Evolutionary conservation across 2,329 filamentous ascomycete genomes (phyloP), one percentile per base, ranked within the genome.

Genomic region (Parafenestella ontariensis): DNA sequence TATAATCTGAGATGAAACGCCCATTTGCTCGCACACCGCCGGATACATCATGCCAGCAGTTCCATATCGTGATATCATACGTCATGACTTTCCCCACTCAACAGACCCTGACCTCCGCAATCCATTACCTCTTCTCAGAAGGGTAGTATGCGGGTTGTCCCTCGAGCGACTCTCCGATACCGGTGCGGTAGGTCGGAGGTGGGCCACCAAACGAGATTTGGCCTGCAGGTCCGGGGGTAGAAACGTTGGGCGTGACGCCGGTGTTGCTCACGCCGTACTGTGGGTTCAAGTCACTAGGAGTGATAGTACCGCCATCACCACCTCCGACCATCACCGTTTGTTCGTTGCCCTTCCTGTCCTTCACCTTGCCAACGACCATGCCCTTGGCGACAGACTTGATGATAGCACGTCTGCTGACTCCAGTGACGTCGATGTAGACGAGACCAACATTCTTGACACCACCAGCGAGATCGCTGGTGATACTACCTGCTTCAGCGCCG

Each of bases 361-460:
- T 87, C 44, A 94, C 90, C 61, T 87, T 87, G 31, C 91, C 91
- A 5, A 96, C 87, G 0, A 96, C 88, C 95, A 99, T 98, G 36
- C 95, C 75, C 80, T 96, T 97, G 18, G 93, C 95, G 1, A 98
- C 95, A 37, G 89, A 91, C 81, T 97, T 99, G 72, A 99, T 85
- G 39, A 99, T 87, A 0, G 95, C 95, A 57, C 88, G 87, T 37
- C 95, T 84, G 50, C 91, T 96, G 1, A 99, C 95, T 31, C 95
- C 95, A 0, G 93, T 89, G 1, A 96, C 94, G 67, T 99, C 95
- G 56, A 99, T 96, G 73, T 99, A 99, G 28, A 99, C 95, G 24
- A 99, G 82, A 5, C 93, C 95, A 7, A 98, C 95, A 63, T 98
- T 99, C 82, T 95, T 96, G 68, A 97, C 88, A 21, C 93, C 94